Evolutionary conservation across 176 grass and related monocot species (phyloP).

Genomic region (Microstegium vimineum): DNA sequence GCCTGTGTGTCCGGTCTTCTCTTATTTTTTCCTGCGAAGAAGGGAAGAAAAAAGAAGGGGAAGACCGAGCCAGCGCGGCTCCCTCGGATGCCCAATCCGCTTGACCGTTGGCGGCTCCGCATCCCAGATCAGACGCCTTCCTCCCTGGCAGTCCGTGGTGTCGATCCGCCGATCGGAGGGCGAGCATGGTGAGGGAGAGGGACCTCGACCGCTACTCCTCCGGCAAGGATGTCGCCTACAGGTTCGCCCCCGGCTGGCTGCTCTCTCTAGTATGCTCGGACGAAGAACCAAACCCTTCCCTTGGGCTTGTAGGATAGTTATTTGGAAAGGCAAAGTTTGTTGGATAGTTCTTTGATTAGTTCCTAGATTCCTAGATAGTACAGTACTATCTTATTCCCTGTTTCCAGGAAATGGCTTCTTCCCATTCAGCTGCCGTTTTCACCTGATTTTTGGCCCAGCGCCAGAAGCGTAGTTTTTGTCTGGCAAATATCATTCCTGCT

Average conservation of each 20-base stretch:
- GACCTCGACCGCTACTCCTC: constrained; percentile 38
- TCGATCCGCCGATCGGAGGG: neutral
- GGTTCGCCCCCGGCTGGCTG: constrained; percentile 23
- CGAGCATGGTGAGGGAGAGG: constrained; percentile 30
- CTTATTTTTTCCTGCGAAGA: neutral
- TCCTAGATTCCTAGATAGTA: no score
- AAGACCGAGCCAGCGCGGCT: neutral
- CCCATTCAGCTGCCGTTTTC: neutral
- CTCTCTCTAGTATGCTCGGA: neutral
- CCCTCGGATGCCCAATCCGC: neutral
- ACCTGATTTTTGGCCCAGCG: neutral
- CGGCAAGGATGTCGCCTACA: constrained; percentile 57
- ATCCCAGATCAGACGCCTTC: neutral
- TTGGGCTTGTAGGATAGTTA: neutral
- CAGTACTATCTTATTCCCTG: neutral
- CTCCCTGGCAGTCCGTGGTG: neutral
- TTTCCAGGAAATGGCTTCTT: neutral
- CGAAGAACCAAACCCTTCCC: neutral
- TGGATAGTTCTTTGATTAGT: no score
- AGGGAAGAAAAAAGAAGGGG: neutral
- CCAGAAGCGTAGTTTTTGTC: neutral
- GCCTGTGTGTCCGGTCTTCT: neutral
- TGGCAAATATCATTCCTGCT: neutral
- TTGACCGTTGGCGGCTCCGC: constrained; percentile 19
- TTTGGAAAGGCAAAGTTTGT: neutral